Percentiles rank a stretch among this genome's conserved stretches.
Conservation (phyloP, 2,329 filamentous ascomycete species). For the Cladophialophora chaetospira region DNA sequence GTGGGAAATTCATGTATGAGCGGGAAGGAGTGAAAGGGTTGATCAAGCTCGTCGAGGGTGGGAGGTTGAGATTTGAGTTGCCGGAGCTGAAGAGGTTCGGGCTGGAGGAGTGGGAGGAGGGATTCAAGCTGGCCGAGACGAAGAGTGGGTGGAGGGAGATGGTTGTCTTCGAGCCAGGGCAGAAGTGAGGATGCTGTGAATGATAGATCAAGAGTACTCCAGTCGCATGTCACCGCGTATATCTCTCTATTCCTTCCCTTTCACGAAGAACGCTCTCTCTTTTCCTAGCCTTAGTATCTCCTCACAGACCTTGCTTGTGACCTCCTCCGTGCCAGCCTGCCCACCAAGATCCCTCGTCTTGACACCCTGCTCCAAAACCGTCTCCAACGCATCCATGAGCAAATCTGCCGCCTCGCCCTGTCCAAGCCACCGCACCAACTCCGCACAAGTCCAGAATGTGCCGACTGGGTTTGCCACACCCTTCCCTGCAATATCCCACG, state of each 20-base stretch:
- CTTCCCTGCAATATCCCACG: constrained; percentile 95
- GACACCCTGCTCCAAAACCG: constrained; percentile 58
- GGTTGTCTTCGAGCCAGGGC: constrained; percentile 1
- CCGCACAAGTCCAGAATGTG: constrained; percentile 70
- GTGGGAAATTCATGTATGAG: constrained; percentile 33
- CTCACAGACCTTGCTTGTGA: constrained; percentile 58
- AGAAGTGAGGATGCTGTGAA: not conserved
- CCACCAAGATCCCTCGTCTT: constrained; percentile 64
- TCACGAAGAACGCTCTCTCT: constrained; percentile 6
- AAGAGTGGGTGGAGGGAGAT: constrained; percentile 6
- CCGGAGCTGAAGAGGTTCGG: not conserved
- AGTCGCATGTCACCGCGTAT: not conserved
- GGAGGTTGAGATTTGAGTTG: constrained; percentile 18
- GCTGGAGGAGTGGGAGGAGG: constrained; percentile 9
- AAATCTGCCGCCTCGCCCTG: constrained; percentile 58
- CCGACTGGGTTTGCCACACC: constrained; percentile 86
- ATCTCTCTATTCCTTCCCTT: not conserved
- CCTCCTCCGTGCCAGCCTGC: constrained; percentile 56
- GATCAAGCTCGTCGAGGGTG: constrained; percentile 26
- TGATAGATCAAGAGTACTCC: not conserved
- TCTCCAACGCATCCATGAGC: constrained; percentile 63
- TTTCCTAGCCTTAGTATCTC: constrained; percentile 26
- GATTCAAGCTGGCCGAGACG: not conserved
- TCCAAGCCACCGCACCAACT: constrained; percentile 68
- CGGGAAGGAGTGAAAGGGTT: constrained; percentile 19